These are phyloP conservation scores for Globisporangium carolinianum DNA, from an alignment of 352 stramenopile genomes.

Conservation along the genomic window DNA sequence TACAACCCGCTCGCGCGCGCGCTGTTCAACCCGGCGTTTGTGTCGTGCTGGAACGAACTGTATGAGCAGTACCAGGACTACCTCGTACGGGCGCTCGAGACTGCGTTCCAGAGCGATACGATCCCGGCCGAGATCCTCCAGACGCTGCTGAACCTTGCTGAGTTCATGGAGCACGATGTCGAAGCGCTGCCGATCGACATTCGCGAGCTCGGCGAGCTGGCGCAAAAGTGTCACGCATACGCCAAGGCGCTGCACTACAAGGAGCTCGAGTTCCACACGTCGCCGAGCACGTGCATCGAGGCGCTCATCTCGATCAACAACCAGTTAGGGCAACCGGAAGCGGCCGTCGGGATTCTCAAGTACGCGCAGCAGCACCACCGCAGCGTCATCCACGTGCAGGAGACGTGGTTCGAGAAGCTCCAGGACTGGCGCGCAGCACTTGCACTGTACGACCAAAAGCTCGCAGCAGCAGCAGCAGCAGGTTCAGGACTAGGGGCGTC, in stretches of 20 bases:
- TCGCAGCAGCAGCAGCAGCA: conserved; percentile 13
- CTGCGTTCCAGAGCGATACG: conserved; percentile 89
- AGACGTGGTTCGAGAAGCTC: conserved; percentile 98
- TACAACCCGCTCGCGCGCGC: conserved; percentile 96
- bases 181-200: conserved; percentile 96
- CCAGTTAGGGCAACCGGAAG: conserved; percentile 94
- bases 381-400: conserved; percentile 86
- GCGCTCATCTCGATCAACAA: conserved; percentile 99
- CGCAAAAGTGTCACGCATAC: conserved; percentile 96
- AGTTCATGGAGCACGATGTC: conserved; percentile 99
- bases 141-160: conserved; percentile 94
- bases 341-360: conserved; percentile 96
- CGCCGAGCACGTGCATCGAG: conserved; percentile 94
- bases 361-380: conserved; percentile 80
- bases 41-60: conserved; percentile 98
- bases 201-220: conserved; percentile 90
- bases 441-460: conserved; percentile 89
- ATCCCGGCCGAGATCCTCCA: conserved; percentile 96
- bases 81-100: conserved; percentile 91
- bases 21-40: conserved; percentile 98
- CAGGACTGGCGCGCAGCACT: conserved; percentile 96
- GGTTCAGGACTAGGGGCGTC: too few species aligned
- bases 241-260: conserved; percentile 96
- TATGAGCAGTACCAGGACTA: conserved; percentile 91
- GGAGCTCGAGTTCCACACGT: conserved; percentile 94